These are phyloP conservation scores for Arctostaphylos glauca DNA, from an alignment of 148 eudicot genomes.

Conservation along the genomic window DNA sequence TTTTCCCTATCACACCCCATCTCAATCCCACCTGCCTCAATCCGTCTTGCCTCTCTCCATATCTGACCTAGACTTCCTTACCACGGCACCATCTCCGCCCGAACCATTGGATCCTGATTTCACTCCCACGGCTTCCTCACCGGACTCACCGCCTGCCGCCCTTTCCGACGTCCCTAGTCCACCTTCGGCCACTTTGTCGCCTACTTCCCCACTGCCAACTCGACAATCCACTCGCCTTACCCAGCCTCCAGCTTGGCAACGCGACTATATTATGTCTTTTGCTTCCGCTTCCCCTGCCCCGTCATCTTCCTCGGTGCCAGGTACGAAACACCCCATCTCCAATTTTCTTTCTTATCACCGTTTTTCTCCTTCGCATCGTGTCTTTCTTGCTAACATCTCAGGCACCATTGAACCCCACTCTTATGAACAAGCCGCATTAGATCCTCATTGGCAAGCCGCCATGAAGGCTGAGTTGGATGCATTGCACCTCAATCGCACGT, in stretches of 20 bases:
- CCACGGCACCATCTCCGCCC: too few species aligned
- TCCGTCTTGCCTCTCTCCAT: not conserved
- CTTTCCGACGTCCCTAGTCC: too few species aligned
- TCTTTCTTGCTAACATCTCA: not conserved
- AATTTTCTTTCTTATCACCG: not conserved
- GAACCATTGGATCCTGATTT: too few species aligned
- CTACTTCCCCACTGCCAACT: too few species aligned
- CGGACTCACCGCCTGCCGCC: too few species aligned
- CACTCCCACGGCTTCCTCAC: too few species aligned
- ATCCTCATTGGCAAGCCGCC: not conserved
- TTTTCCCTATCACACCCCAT: not conserved
- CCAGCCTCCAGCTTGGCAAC: not conserved
- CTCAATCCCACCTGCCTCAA: not conserved
- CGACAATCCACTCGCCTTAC: too few species aligned
- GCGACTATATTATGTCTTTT: not conserved
- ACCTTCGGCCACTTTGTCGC: too few species aligned
- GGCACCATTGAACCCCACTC: not conserved
- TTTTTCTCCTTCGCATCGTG: not conserved
- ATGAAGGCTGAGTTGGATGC: not conserved
- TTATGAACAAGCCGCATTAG: not conserved
- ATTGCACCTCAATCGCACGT: not conserved
- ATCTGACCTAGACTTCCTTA: too few species aligned
- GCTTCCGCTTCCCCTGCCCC: not conserved
- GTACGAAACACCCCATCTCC: not conserved
- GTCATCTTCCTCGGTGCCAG: not conserved